Evolutionary conservation across 2,329 filamentous ascomycete species (phyloP).

Genomic region (Sclerotinia sclerotiorum): DNA sequence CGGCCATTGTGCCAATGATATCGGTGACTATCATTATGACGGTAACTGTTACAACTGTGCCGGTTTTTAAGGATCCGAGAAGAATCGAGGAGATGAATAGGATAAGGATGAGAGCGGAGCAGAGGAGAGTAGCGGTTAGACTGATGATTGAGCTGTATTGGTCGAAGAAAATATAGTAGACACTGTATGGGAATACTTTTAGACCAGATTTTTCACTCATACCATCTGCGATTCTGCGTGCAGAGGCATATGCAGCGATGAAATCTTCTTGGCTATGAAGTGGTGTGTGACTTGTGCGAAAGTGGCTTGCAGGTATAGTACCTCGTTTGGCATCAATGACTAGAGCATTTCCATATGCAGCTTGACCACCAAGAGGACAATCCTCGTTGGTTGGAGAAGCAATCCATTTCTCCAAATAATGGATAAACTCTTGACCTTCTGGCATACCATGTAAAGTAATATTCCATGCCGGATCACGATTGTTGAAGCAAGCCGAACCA

Average conservation of each 20-base stretch:
- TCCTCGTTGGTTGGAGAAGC: conserved; percentile 74
- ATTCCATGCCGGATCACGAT: conserved; percentile 81
- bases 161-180: conserved; percentile 99
- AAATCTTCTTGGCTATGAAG: conserved; percentile 88
- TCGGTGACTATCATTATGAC: conserved; percentile 93
- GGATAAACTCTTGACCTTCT: conserved; percentile 83
- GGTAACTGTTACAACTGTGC: conserved; percentile 77
- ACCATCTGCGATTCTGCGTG: conserved; percentile 79
- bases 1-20: conserved; percentile 91
- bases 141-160: conserved; percentile 86
- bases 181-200: conserved; percentile 92
- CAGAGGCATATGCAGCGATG: conserved; percentile 84
- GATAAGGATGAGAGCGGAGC: conserved; percentile 81
- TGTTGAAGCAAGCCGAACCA: conserved; percentile 73
- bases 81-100: conserved; percentile 76
- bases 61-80: conserved; percentile 80
- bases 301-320: conserved; percentile 80
- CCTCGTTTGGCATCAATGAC: conserved; percentile 68
- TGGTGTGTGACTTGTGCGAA: conserved; percentile 85
- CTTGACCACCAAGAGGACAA: conserved; percentile 85
- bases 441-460: conserved; percentile 89
- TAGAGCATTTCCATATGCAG: conserved; percentile 81
- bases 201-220: conserved; percentile 70
- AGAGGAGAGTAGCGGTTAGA: conserved; percentile 76
- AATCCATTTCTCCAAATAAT: conserved; percentile 83